Conservation (phyloP, 495 filamentous ascomycete genomes). For the Podospora sp. region DNA sequence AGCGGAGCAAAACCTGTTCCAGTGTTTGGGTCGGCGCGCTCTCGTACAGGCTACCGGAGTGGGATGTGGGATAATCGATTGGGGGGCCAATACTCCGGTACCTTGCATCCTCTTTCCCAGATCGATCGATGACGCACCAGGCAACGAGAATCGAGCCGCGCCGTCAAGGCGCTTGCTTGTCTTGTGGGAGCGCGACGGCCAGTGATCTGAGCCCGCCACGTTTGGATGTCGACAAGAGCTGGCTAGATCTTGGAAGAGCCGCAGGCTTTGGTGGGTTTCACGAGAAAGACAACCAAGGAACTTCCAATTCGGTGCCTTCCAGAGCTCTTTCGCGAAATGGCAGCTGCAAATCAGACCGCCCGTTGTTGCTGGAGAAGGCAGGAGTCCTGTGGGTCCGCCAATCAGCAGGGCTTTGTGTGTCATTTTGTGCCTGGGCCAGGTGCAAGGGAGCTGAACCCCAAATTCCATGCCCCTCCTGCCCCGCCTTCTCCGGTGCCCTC, state of each 20-base stretch:
- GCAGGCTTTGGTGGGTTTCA: background rate
- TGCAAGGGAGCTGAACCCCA: constrained; percentile 6
- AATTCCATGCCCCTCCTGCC: constrained; percentile 1
- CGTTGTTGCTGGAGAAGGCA: background rate
- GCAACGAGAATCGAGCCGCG: background rate
- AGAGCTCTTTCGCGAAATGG: background rate
- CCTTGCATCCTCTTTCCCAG: constrained; percentile 11
- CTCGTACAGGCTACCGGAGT: background rate
- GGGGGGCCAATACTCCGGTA: background rate
- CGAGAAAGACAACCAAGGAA: background rate
- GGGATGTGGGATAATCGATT: background rate
- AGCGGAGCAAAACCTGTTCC: background rate
- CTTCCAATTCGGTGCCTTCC: background rate
- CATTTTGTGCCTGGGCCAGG: background rate
- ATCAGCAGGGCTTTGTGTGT: background rate
- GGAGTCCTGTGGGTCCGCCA: constrained; percentile 7
- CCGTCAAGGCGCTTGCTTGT: background rate
- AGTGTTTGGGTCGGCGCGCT: background rate
- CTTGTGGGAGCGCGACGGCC: background rate
- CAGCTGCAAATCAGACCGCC: constrained; percentile 9
- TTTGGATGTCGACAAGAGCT: background rate
- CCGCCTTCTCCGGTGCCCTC: background rate
- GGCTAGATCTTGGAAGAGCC: constrained; percentile 8
- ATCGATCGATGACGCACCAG: constrained; percentile 13
- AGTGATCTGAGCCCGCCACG: background rate